Evolutionary conservation across 495 filamentous ascomycete genomes (phyloP), one percentile per base, ranked within the genome.

Genomic region (Acidiella bohemica): DNA sequence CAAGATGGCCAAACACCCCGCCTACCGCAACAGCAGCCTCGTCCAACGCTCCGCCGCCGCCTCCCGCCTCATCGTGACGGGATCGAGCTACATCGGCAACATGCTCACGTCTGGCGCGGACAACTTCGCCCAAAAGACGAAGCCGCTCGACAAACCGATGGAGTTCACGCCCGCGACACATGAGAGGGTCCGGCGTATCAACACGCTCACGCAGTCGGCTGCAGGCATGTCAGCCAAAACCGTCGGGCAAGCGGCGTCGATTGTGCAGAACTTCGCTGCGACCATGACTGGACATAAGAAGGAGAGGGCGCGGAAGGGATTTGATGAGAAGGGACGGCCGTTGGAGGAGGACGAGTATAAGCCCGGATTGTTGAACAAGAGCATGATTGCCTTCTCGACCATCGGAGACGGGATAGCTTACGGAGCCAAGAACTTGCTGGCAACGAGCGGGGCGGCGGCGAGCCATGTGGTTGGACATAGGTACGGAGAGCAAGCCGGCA

Each of bases 321-420:
- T 65, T 20, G 77, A 77, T 26, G 69, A 70, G n/a, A 70, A 81
- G 50, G 73, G 74, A 10, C 71, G 73, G 32, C 69, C 73, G 11
- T 67, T 73, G 28, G 67, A 72, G n/a, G 53, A 69, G 13, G 62
- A 68, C 0, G 62, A 65, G 11, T 85, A 84, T 59, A 93, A 93
- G 58, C 88, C 90, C 0, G 88, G 90, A 5, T 62, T 97, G 19
- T 56, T 97, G 44, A 96, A 97, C 59, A 96, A 95, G 62, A 81
- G 75, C 25, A 65, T 97, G 66, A 94, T 97, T 60, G 90, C 90
- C 0, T 97, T 96, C 57, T 78, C 76, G n/a, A 96, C 90, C 0
- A 71, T 97, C 31, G 83, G 84, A 23, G 90, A 97, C 56, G 88
- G 88, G 24, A 80, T 96, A 35, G 86, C 92, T 50, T 73, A 93